These are phyloP conservation scores for Lathyrus sativus DNA, from an alignment of 306 rosid genomes.

Conservation along the genomic window DNA sequence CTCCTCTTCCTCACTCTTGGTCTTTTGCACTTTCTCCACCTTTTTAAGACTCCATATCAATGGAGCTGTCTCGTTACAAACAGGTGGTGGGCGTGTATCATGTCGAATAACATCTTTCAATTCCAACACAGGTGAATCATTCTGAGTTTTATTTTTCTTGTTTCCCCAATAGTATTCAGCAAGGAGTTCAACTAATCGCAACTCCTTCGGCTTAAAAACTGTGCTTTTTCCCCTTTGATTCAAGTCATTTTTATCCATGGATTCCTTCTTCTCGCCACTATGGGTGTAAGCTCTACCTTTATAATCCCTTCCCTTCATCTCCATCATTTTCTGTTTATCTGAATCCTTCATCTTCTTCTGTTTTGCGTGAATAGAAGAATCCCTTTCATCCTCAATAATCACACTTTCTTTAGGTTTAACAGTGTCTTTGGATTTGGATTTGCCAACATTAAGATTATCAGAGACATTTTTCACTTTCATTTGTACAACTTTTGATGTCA, in stretches of 20 bases:
- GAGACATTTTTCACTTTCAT: background rate
- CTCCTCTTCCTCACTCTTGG: background rate
- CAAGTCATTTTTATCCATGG: background rate
- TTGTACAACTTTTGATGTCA: background rate
- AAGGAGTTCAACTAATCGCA: background rate
- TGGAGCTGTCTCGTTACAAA: background rate
- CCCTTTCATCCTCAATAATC: background rate
- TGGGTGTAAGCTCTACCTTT: background rate
- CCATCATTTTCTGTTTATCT: background rate
- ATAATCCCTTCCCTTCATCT: background rate
- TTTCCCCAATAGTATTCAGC: background rate
- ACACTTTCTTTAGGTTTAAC: background rate
- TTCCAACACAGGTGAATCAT: background rate
- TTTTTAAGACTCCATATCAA: conserved; percentile 6
- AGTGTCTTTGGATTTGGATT: background rate
- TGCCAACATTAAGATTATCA: background rate
- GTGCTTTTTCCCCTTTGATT: background rate
- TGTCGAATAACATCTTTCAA: background rate
- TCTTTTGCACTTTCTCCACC: background rate
- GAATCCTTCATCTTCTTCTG: background rate
- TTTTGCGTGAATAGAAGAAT: background rate
- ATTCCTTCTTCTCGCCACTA: background rate
- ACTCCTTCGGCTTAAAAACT: background rate
- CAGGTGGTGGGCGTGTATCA: background rate
- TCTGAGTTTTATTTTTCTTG: background rate